Evolutionary conservation across 345 rosid genomes (phyloP).

Genomic region (Balakata baccata): DNA sequence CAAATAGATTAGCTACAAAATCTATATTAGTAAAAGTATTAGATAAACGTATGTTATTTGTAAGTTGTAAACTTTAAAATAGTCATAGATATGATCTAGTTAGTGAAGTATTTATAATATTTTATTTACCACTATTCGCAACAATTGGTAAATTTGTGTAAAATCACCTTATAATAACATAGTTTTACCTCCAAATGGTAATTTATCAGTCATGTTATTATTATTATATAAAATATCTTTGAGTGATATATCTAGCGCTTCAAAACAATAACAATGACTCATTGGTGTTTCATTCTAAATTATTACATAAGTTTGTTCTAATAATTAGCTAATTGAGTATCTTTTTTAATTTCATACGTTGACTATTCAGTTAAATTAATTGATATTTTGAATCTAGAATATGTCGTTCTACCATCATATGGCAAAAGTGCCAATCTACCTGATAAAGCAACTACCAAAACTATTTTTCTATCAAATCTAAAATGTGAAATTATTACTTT

Average conservation of each 20-base stretch:
- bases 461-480: background rate
- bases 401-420: background rate
- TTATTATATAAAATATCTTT: too few species aligned
- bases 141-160: too few species aligned
- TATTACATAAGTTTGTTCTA: background rate
- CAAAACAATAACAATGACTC: background rate
- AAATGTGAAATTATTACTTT: background rate
- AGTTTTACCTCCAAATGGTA: too few species aligned
- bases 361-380: background rate
- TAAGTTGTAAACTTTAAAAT: too few species aligned
- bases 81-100: too few species aligned
- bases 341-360: background rate
- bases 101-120: too few species aligned
- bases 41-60: too few species aligned
- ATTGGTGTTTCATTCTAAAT: slow-evolving; percentile 19
- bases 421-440: background rate
- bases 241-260: background rate
- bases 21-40: too few species aligned
- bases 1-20: too few species aligned
- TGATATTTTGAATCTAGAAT: slow-evolving; percentile 14
- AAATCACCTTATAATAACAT: too few species aligned
- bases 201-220: too few species aligned
- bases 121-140: too few species aligned
- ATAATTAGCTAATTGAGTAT: background rate
- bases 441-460: background rate